Conservation (phyloP, 129 eudicot genomes). For the Deinandra increscens region DNA sequence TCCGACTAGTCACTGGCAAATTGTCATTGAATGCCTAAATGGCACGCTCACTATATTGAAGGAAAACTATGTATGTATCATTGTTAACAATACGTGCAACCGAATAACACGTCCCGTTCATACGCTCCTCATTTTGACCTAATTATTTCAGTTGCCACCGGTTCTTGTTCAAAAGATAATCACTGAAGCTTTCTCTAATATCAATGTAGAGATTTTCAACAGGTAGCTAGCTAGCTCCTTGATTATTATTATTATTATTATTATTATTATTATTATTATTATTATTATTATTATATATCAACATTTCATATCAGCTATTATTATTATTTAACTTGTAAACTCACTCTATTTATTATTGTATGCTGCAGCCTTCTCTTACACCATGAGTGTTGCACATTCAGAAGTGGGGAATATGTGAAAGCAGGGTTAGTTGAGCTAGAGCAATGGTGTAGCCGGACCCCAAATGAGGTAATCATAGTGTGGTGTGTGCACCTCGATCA, state of each 20-base stretch:
- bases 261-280: background rate
- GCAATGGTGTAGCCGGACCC: slow-evolving; percentile 52
- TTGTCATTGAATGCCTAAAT: slow-evolving; percentile 50
- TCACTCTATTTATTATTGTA: background rate
- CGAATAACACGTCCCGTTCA: background rate
- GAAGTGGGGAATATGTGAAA: slow-evolving; percentile 61
- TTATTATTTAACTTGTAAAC: background rate
- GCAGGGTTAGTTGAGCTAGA: slow-evolving; percentile 53
- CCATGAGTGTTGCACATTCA: slow-evolving; percentile 64
- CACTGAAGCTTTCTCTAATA: slow-evolving; percentile 60
- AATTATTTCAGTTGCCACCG: slow-evolving; percentile 63
- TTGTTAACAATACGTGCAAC: background rate
- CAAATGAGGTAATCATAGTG: slow-evolving; percentile 45
- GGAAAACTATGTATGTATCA: slow-evolving; percentile 53
- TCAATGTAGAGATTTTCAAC: slow-evolving; percentile 74
- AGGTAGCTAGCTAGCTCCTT: slow-evolving; percentile 64
- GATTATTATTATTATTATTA: background rate
- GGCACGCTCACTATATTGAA: slow-evolving; percentile 50
- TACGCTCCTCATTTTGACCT: slow-evolving; percentile 14
- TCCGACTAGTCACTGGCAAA: slow-evolving; percentile 62
- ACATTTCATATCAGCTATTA: background rate
- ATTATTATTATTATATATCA: background rate
- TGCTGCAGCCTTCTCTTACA: slow-evolving; percentile 50
- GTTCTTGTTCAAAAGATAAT: slow-evolving; percentile 63
- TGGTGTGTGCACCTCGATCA: background rate